These are phyloP conservation scores for Clarireedia paspali DNA, from an alignment of 2,329 filamentous ascomycete species.

Conservation along the genomic window DNA sequence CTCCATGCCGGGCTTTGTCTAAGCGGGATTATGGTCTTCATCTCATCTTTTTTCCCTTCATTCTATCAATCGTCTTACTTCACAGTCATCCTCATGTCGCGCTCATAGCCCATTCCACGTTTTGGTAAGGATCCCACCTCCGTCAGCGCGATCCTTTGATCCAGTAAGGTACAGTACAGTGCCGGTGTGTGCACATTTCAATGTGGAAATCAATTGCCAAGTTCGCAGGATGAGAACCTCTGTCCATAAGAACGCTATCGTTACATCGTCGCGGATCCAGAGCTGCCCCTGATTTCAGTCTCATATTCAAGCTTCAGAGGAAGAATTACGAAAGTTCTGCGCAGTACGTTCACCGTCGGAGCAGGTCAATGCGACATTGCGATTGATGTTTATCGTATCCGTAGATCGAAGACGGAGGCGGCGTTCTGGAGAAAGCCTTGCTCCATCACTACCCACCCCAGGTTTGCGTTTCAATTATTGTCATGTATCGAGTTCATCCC, in stretches of 20 bases:
- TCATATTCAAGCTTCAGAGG: background rate
- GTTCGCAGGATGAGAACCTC: background rate
- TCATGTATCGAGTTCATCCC: background rate
- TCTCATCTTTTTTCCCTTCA: background rate
- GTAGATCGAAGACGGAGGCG: background rate
- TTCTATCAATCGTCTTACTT: conserved; percentile 2
- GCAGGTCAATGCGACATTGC: background rate
- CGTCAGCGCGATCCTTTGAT: conserved; percentile 1
- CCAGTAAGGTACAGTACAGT: background rate
- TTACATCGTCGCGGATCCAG: conserved; percentile 4
- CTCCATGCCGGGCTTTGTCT: no score
- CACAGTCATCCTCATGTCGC: background rate
- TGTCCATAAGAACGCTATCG: background rate
- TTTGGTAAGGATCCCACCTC: conserved; percentile 6
- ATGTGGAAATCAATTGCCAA: conserved; percentile 7
- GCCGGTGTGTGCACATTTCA: background rate
- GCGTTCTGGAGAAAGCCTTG: background rate
- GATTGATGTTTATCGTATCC: background rate
- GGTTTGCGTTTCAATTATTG: conserved; percentile 2
- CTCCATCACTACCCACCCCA: background rate
- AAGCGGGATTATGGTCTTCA: background rate
- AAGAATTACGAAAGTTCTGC: background rate
- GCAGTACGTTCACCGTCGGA: background rate
- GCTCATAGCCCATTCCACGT: conserved; percentile 1
- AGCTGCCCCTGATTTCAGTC: background rate